Evolutionary conservation across 2,329 filamentous ascomycete species (phyloP), one percentile per base, ranked within the genome.

Genomic region (Plenodomus lindquistii): DNA sequence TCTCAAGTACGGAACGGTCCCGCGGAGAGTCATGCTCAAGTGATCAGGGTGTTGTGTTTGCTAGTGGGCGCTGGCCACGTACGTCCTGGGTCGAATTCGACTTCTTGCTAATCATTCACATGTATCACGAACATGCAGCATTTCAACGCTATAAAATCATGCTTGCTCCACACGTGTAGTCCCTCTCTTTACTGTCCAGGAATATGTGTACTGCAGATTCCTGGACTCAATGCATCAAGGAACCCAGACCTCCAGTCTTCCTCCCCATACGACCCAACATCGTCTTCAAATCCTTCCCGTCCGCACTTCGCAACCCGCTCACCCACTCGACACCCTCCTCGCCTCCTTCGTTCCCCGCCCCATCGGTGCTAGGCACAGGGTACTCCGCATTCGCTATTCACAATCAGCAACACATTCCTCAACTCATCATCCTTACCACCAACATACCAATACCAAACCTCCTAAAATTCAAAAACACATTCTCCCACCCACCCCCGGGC

Each of bases 401-500:
- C 18, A 11, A 35, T 47, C 19, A 46, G 37, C 40, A 4, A 18
- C 18, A 20, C 24, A 29, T 2, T 11, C 19, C 15, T 9, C 36
- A 22, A 22, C 9, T 10, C n/a, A 27, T 2, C n/a, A 15, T 13
- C 6, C 20, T 36, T 20, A 47, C 11, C 3, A 37, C 45, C 43
- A 44, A 57, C 54, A 11, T 10, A 31, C 27, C 27, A 31, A 57
- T 45, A 13, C 46, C 52, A 44, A 55, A 55, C 5, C 52, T 48
- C 22, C 38, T 46, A 36, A 55, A 55, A 35, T 55, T 55, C 15
- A 43, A 24, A 29, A 37, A 52, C 13, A 57, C 45, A 43, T 55
- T 57, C 46, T 57, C 54, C 54, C 54, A 57, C 17, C 42, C 41
- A 18, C 52, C 52, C 10, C 36, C 38, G 7, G 51, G 51, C 9